Conservation (phyloP, 1,284 basidiomycete species). For the Sporisorium scitamineum region DNA sequence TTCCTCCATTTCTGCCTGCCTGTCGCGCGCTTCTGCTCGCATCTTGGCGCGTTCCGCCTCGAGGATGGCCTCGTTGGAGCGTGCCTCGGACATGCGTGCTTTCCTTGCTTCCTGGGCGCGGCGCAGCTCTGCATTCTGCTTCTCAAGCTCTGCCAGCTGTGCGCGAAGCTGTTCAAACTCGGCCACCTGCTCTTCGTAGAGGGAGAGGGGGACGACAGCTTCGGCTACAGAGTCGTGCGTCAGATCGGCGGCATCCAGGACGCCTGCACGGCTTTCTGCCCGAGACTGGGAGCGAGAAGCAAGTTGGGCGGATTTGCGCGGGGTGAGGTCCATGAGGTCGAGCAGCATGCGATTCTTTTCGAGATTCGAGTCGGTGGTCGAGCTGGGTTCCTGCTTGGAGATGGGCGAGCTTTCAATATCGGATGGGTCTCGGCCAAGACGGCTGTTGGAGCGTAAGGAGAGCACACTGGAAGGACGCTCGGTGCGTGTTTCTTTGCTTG, state of each 20-base stretch:
- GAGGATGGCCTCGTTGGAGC: conserved; percentile 43
- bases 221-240: conserved; percentile 50
- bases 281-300: conserved; percentile 39
- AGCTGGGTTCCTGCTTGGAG: conserved; percentile 10
- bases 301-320: conserved; percentile 47
- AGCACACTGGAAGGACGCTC: conserved; percentile 35
- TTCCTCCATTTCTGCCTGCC: conserved; percentile 71
- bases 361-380: conserved; percentile 53
- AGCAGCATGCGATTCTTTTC: conserved; percentile 71
- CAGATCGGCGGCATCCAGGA: conserved; percentile 21
- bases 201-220: conserved; percentile 58
- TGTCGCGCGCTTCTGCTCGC: conserved; percentile 73
- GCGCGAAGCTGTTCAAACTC: conserved; percentile 67
- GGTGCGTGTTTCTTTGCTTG: conserved; percentile 34
- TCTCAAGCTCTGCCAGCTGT: conserved; percentile 52
- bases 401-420: conserved; percentile 31
- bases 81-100: conserved; percentile 38
- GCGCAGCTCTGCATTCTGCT: conserved; percentile 44
- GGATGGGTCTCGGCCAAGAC: conserved; percentile 28
- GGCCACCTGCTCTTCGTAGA: conserved; percentile 66
- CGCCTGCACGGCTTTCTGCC: conserved; percentile 40
- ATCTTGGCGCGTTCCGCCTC: conserved; percentile 72
- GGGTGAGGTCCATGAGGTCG: conserved; percentile 57
- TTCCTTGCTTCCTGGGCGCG: conserved; percentile 44
- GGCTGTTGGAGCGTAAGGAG: conserved; percentile 44